A percentile compares a stretch with the other conserved stretches of the same genome.
These are phyloP conservation scores for Setomelanomma holmii DNA, from an alignment of 2,329 filamentous ascomycete genomes.

Conservation along the genomic window DNA sequence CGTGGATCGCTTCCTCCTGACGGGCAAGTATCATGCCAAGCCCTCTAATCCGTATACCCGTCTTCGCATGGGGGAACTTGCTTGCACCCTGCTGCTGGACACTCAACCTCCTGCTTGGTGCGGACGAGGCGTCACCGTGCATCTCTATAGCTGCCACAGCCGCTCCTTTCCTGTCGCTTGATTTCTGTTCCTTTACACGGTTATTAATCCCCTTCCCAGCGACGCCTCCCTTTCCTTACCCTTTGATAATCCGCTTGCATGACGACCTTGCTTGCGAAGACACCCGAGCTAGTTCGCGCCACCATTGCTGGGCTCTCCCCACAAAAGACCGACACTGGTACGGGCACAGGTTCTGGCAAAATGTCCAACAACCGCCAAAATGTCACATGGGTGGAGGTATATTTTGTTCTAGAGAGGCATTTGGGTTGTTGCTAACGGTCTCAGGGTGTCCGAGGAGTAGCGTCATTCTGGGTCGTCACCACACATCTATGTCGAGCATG, in stretches of 20 bases:
- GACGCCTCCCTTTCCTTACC: constrained; percentile 13
- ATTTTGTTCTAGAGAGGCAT: constrained; percentile 7
- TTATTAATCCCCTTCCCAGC: constrained; percentile 10
- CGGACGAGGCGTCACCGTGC: constrained; percentile 19
- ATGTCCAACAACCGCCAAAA: constrained; percentile 46
- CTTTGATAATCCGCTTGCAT: constrained; percentile 29
- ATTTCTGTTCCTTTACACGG: constrained; percentile 14
- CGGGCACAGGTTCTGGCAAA: constrained; percentile 14
- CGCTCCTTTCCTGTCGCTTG: constrained; percentile 23
- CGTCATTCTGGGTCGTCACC: constrained; percentile 61
- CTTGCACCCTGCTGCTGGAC: constrained; percentile 30
- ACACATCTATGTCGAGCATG: constrained; percentile 61
- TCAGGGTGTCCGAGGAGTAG: constrained; percentile 61
- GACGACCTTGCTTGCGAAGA: constrained; percentile 32
- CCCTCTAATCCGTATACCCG: constrained; percentile 36
- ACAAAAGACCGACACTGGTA: constrained; percentile 13
- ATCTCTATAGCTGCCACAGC: constrained; percentile 30
- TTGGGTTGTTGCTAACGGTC: constrained; percentile 6
- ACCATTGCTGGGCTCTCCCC: constrained; percentile 25
- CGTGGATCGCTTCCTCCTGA: constrained; percentile 29
- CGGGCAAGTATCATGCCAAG: constrained; percentile 37
- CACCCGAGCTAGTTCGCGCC: constrained; percentile 34
- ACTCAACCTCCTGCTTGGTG: constrained; percentile 33
- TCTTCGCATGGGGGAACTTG: constrained; percentile 42
- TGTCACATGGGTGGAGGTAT: constrained; percentile 52